Evolutionary conservation across 2,329 filamentous ascomycete species (phyloP), one percentile per base, ranked within the genome.

Genomic region (Alternaria burnsii): DNA sequence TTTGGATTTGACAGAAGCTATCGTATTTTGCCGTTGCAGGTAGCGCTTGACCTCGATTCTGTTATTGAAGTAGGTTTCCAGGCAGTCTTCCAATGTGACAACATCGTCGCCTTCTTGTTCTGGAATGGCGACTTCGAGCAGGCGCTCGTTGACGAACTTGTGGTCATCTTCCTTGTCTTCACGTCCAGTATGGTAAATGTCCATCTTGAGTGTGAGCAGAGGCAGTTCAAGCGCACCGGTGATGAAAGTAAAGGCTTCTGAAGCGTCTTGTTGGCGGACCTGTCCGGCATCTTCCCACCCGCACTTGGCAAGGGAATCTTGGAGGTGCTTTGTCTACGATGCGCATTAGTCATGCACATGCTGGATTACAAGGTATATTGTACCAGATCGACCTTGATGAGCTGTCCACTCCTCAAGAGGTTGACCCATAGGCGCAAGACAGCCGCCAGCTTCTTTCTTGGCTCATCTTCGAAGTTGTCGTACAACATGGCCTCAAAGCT

Each of bases 11-110:
- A 83, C 63, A n/a, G 85, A 86, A 30, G 81, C 81, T 16, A 86
- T 69, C 1, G 88, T 90, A 59, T 86, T 86, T 26, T 85, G 83
- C 18, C 88, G 82, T 68, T 89, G 85, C 40, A 91, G 75, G 71
- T 94, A 91, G 53, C 94, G 86, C 67, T 91, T 89, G 3, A 99
- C 93, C 71, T 97, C 93, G 54, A 99, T 93, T 57, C 89, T 87
- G 58, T 94, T 94, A 78, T 98, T 97, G 84, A 98, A 98, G 73
- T 97, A 98, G 54, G 91, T 89, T 76, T 97, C 94, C 18, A 99
- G 81, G 70, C 94, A 98, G 67, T 96, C 91, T 78, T 98, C 95
- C 20, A 99, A 81, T 28, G 90, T 93, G 62, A 97, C 85, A 3
- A 86, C 84, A 59, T 88, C 88, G 24, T 88, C 89, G 46, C 91